Evolutionary conservation across 805 yeast genomes (phyloP).

Genomic region (Candida insectorum): DNA sequence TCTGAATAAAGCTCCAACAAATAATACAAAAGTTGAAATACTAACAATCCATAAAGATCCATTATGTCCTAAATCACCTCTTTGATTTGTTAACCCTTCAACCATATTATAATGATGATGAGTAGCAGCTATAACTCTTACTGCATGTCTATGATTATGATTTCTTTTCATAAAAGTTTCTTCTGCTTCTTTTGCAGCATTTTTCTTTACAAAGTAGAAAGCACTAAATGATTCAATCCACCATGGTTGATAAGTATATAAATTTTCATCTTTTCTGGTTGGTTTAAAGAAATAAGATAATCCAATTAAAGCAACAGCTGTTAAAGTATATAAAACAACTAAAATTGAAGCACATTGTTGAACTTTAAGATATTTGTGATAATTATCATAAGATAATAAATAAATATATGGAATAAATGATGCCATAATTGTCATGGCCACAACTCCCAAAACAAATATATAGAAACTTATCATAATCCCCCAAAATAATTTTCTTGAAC

Average conservation of each 20-base stretch:
- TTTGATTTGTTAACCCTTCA: constrained; percentile 29
- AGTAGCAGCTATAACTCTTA: constrained; percentile 60
- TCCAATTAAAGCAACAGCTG: constrained; percentile 47
- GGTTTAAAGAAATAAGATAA: constrained; percentile 56
- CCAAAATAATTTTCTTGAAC: constrained; percentile 52
- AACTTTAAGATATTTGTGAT: constrained; percentile 51
- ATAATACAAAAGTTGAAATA: constrained; percentile 46
- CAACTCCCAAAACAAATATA: constrained; percentile 50
- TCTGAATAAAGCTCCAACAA: constrained; percentile 51
- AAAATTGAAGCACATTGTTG: constrained; percentile 42
- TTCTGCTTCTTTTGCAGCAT: constrained; percentile 48
- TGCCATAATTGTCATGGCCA: constrained; percentile 67
- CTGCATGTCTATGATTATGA: constrained; percentile 47
- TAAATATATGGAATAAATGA: constrained; percentile 59
- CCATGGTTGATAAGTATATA: constrained; percentile 69
- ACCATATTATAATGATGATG: constrained; percentile 37
- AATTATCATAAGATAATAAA: constrained; percentile 44
- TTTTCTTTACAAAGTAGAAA: constrained; percentile 55
- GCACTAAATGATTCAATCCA: constrained; percentile 69
- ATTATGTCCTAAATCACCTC: constrained; percentile 48
- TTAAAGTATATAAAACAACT: constrained; percentile 45
- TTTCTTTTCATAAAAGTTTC: constrained; percentile 44
- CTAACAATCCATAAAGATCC: constrained; percentile 45
- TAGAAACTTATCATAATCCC: constrained; percentile 48
- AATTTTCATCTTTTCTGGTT: constrained; percentile 44